phyloP scores from a whole-genome alignment of 1,139 yeast species.

The Debaryomyces psychrophilus region DNA sequence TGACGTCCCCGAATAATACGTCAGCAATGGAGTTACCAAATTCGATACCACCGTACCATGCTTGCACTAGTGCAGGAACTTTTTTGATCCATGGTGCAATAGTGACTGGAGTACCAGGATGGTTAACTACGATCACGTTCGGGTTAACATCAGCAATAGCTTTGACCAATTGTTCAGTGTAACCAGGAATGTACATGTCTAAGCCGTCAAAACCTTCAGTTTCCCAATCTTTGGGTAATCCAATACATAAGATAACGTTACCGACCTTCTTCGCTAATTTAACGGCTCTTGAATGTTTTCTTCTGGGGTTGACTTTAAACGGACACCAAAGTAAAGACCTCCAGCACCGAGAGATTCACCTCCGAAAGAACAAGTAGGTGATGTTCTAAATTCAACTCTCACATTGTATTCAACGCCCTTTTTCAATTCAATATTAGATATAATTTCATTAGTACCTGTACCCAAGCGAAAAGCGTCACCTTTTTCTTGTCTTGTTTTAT shows the following conservation, averaged over 20 bases:
- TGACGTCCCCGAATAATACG: conserved; percentile 32
- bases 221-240: conserved; percentile 43
- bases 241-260: conserved; percentile 48
- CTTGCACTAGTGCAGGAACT: conserved; percentile 54
- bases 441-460: conserved; percentile 53
- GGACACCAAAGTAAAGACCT: conserved; percentile 37
- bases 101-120: conserved; percentile 64
- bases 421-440: conserved; percentile 34
- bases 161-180: conserved; percentile 48
- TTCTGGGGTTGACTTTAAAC: conserved; percentile 24
- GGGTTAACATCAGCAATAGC: conserved; percentile 52
- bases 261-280: conserved; percentile 33
- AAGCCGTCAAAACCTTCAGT: conserved; percentile 42
- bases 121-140: conserved; percentile 57
- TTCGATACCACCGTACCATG: conserved; percentile 44
- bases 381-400: conserved; percentile 54
- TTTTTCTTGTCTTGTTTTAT: conserved; percentile 51
- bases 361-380: conserved; percentile 32
- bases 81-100: conserved; percentile 55
- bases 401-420: conserved; percentile 45
- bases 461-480: conserved; percentile 53
- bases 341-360: conserved; percentile 31
- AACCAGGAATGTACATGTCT: conserved; percentile 47
- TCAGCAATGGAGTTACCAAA: conserved; percentile 33
- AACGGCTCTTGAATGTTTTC: conserved; percentile 32